Percentiles rank a stretch among this genome's conserved stretches.
These are phyloP conservation scores for Lentinula lateritia DNA, from an alignment of 768 basidiomycete genomes.

Conservation along the genomic window DNA sequence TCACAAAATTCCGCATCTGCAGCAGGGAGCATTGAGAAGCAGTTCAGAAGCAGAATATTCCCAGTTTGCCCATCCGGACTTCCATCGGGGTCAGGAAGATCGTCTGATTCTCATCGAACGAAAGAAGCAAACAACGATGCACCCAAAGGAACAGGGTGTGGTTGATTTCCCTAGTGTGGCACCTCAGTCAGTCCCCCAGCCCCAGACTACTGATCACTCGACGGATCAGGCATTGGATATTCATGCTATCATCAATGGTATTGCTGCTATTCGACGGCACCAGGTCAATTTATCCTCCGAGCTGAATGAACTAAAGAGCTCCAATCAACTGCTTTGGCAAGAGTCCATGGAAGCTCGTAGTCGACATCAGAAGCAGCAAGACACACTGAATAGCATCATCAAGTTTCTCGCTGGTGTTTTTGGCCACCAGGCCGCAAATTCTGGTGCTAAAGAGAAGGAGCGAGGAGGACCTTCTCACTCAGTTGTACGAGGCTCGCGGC, in stretches of 20 bases:
- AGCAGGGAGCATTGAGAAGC: slow-evolving; percentile 82
- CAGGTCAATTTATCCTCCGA: slow-evolving; percentile 90
- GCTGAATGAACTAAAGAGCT: slow-evolving; percentile 79
- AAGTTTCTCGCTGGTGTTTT: slow-evolving; percentile 94
- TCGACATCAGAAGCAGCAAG: slow-evolving; percentile 87
- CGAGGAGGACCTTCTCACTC: slow-evolving; percentile 23
- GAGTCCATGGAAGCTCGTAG: slow-evolving; percentile 77
- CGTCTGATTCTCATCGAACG: slow-evolving; percentile 83
- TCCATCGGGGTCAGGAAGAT: slow-evolving; percentile 85
- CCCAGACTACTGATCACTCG: slow-evolving; percentile 13
- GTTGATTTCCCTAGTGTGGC: slow-evolving; percentile 20
- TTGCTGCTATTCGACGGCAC: slow-evolving; percentile 84
- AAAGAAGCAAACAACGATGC: slow-evolving; percentile 58
- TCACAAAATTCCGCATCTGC: slow-evolving; percentile 92
- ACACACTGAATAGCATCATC: slow-evolving; percentile 93
- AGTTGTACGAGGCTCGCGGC: slow-evolving; percentile 47
- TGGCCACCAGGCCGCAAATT: slow-evolving; percentile 42
- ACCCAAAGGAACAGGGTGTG: slow-evolving; percentile 26
- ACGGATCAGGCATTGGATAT: slow-evolving; percentile 66
- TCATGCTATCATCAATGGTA: slow-evolving; percentile 73
- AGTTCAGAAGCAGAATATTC: slow-evolving; percentile 79
- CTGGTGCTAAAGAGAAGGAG: slow-evolving; percentile 29
- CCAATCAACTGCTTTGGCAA: slow-evolving; percentile 90
- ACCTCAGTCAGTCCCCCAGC: slow-evolving; percentile 14
- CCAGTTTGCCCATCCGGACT: slow-evolving; percentile 91